A percentile compares a stretch with the other conserved stretches of the same genome.
These are phyloP conservation scores for Leccinum brunneo-olivaceum DNA, from an alignment of 1,284 basidiomycete genomes.

Conservation along the genomic window DNA sequence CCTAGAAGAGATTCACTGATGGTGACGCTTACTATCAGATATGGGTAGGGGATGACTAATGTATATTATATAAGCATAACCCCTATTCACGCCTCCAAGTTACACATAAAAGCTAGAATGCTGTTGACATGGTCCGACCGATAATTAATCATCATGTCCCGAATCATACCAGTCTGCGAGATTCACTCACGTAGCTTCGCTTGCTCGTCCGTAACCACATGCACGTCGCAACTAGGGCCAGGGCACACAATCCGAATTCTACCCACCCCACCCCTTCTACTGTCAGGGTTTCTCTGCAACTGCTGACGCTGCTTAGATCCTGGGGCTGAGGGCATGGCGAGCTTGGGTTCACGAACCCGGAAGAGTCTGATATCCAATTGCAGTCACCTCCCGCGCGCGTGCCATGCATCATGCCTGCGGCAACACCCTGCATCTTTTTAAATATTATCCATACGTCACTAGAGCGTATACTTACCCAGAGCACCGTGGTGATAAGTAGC, in stretches of 20 bases:
- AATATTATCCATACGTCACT: background rate
- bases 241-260: conserved; percentile 59
- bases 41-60: conserved; percentile 18
- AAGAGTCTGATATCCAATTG: conserved; percentile 44
- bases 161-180: conserved; percentile 33
- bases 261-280: conserved; percentile 71
- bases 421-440: conserved; percentile 43
- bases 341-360: conserved; percentile 33
- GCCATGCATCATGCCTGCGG: conserved; percentile 58
- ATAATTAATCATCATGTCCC: conserved; percentile 17
- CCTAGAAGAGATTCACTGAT: too few species aligned
- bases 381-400: conserved; percentile 56
- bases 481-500: conserved; percentile 52
- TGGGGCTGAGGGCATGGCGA: conserved; percentile 18
- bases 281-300: conserved; percentile 64
- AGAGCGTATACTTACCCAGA: conserved; percentile 47
- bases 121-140: conserved; percentile 18
- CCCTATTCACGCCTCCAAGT: background rate
- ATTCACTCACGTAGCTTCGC: conserved; percentile 41
- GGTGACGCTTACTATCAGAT: conserved; percentile 27
- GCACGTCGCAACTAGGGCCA: conserved; percentile 53
- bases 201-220: conserved; percentile 51
- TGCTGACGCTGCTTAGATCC: conserved; percentile 28
- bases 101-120: conserved; percentile 32
- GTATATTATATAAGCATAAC: conserved; percentile 6